phyloP scores from a whole-genome alignment of 2,329 filamentous ascomycete genomes.

The Periconia digitata region DNA sequence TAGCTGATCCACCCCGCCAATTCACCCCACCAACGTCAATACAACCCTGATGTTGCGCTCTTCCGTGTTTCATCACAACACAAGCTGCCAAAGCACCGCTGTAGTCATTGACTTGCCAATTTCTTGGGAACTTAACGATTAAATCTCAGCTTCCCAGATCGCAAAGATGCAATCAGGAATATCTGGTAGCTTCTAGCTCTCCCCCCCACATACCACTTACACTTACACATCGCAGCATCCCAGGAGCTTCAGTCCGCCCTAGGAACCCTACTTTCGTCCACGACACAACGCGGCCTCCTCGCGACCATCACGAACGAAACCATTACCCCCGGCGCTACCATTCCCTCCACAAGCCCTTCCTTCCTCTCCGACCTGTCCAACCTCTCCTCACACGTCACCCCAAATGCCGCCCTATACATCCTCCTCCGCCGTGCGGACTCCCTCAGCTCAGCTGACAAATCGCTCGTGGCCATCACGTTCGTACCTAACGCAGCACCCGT shows the following conservation, averaged over 20 bases:
- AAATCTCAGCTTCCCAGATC: neutral
- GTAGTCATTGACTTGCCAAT: too few species aligned
- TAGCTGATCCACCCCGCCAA: too few species aligned
- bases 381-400: constrained; percentile 65
- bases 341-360: constrained; percentile 53
- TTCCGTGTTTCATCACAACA: too few species aligned
- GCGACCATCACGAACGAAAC: constrained; percentile 69
- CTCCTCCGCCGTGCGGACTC: constrained; percentile 69
- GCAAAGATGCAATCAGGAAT: constrained; percentile 76
- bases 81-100: too few species aligned
- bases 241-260: constrained; percentile 76
- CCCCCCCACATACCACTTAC: neutral
- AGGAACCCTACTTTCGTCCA: constrained; percentile 65
- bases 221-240: constrained; percentile 57
- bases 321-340: constrained; percentile 62
- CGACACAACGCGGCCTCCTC: constrained; percentile 68
- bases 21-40: too few species aligned
- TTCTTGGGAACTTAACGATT: neutral
- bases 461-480: constrained; percentile 71
- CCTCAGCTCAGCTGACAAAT: constrained; percentile 40
- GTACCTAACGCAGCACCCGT: constrained; percentile 78
- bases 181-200: constrained; percentile 61
- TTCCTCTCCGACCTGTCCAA: constrained; percentile 67
- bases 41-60: too few species aligned
- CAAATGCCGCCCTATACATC: constrained; percentile 70